Percentiles rank a stretch among this genome's conserved stretches.
These are phyloP conservation scores for Pyrenochaeta sp. DNA, from an alignment of 2,329 filamentous ascomycete genomes.

Conservation along the genomic window DNA sequence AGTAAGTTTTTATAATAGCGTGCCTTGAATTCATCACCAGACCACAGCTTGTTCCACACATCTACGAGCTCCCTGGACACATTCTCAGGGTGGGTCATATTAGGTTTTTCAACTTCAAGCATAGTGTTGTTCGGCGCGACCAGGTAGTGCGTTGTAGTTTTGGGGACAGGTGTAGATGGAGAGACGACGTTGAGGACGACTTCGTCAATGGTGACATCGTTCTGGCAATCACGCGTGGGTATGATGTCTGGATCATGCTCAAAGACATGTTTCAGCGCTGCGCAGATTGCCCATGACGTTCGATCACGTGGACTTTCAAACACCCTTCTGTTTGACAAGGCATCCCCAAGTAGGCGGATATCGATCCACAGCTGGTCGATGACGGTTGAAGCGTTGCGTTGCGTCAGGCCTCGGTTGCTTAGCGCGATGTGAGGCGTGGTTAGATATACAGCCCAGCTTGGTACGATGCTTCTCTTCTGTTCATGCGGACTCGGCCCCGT, in stretches of 20 bases:
- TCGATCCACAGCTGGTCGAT: constrained; percentile 43
- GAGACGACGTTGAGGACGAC: constrained; percentile 44
- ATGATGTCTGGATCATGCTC: constrained; percentile 35
- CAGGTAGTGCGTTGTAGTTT: not conserved
- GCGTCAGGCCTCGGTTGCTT: not conserved
- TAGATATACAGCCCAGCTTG: constrained; percentile 28
- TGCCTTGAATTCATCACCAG: constrained; percentile 35
- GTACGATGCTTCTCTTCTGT: constrained; percentile 8
- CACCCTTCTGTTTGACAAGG: constrained; percentile 25
- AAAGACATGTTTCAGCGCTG: constrained; percentile 40
- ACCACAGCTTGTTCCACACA: constrained; percentile 47
- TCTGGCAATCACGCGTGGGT: constrained; percentile 7
- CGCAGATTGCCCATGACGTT: constrained; percentile 46
- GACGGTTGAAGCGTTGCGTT: constrained; percentile 13
- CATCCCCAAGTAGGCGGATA: constrained; percentile 32
- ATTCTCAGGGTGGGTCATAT: not conserved
- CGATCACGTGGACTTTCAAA: constrained; percentile 30
- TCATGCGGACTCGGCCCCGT: constrained; percentile 14
- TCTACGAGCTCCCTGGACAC: constrained; percentile 29
- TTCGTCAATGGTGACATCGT: constrained; percentile 35
- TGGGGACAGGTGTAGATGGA: constrained; percentile 10
- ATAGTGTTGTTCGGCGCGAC: not conserved
- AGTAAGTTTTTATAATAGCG: constrained; percentile 35
- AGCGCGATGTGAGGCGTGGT: not conserved
- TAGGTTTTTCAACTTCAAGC: not conserved